Conservation (phyloP, 305 asterid species). For the Fraxinus baroniana region DNA sequence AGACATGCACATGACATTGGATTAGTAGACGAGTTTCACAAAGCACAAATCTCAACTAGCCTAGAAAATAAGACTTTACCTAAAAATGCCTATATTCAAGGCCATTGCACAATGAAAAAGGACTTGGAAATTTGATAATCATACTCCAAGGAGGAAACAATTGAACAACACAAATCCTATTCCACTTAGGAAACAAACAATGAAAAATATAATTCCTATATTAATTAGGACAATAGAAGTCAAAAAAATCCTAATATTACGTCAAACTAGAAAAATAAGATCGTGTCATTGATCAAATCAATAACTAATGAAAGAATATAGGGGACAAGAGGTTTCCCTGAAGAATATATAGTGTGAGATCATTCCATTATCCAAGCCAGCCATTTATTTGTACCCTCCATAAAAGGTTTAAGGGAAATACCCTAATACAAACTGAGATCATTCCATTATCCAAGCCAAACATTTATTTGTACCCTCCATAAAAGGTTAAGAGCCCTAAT, state of each 20-base stretch:
- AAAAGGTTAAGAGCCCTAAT: slow-evolving; percentile 17
- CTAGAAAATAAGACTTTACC: not conserved
- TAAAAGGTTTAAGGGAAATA: slow-evolving; percentile 15
- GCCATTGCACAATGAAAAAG: not conserved
- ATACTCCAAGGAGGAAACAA: not conserved
- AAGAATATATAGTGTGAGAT: not conserved
- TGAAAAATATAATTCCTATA: no score
- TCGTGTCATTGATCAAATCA: not conserved
- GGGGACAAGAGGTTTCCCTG: not conserved
- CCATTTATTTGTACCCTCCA: not conserved
- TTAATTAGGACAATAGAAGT: not conserved
- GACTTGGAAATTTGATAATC: not conserved
- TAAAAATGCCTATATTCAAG: no score
- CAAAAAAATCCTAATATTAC: not conserved
- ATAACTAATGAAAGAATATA: not conserved
- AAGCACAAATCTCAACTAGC: not conserved
- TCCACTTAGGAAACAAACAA: not conserved
- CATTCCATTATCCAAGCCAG: not conserved
- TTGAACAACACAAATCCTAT: not conserved
- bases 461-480: not conserved
- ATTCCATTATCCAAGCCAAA: not conserved
- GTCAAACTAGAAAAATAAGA: not conserved
- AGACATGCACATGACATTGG: not conserved
- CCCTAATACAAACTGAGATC: slow-evolving; percentile 5
- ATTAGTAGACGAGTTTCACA: not conserved